phyloP scores from a whole-genome alignment of 306 rosid genomes.

The Inga oerstediana region DNA sequence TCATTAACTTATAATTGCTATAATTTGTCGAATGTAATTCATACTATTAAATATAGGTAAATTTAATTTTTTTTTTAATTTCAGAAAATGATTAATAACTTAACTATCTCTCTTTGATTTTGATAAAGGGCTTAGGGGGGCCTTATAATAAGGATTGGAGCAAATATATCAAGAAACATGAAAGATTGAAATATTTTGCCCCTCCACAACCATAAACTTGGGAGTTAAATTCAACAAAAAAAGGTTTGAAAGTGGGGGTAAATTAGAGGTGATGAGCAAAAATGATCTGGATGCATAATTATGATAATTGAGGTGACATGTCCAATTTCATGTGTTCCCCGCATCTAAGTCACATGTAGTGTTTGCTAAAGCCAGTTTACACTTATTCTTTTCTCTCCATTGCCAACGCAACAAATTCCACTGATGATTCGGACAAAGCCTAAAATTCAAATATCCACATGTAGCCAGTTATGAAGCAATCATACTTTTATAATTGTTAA shows the following conservation, averaged over 20 bases:
- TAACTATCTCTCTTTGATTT: too few relatives aligned
- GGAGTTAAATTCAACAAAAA: neutral
- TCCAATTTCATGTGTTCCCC: neutral
- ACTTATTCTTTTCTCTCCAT: neutral
- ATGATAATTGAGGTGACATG: neutral
- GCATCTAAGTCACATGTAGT: neutral
- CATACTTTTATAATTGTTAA: neutral
- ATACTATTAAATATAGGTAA: too few relatives aligned
- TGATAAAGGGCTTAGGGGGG: too few relatives aligned
- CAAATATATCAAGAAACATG: too few relatives aligned
- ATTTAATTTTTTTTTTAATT: too few relatives aligned
- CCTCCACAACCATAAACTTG: neutral
- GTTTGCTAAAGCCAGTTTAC: neutral
- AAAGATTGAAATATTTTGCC: neutral
- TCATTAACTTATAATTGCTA: too few relatives aligned
- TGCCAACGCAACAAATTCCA: neutral
- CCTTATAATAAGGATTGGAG: too few relatives aligned
- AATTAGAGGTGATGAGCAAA: neutral
- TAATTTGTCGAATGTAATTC: too few relatives aligned
- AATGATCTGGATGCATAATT: neutral
- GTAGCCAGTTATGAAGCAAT: neutral
- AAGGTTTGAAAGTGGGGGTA: neutral
- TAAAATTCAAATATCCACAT: neutral
- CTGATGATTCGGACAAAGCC: neutral
- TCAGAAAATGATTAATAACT: too few relatives aligned